These are phyloP conservation scores for Arabidopsis thaliana DNA, from an alignment of 345 rosid species.

Conservation along the genomic window DNA sequence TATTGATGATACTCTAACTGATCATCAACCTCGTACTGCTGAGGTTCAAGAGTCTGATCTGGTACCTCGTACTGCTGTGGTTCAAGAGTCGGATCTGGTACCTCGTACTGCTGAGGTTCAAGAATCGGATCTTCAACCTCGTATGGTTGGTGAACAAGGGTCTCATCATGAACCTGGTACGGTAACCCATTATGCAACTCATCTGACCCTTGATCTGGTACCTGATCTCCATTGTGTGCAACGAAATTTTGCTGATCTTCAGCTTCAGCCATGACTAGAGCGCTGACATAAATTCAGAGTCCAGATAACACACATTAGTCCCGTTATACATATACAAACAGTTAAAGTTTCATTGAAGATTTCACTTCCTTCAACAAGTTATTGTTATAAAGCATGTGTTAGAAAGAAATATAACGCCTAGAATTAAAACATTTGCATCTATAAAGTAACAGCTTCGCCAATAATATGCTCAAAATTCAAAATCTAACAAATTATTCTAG, in stretches of 20 bases:
- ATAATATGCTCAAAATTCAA: neutral
- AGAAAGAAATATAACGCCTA: neutral
- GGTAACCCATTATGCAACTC: constrained; percentile 44
- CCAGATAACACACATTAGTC: neutral
- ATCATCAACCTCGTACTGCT: constrained; percentile 44
- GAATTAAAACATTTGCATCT: neutral
- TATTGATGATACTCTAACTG: constrained; percentile 33
- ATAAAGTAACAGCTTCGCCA: neutral
- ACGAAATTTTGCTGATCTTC: constrained; percentile 50
- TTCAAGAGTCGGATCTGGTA: constrained; percentile 38
- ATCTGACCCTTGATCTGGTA: constrained; percentile 41
- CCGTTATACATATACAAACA: neutral
- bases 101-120: constrained; percentile 41
- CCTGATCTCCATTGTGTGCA: constrained; percentile 50
- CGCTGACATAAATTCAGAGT: neutral
- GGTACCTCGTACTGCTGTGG: constrained; percentile 35
- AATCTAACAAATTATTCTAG: neutral
- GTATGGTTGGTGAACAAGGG: constrained; percentile 47
- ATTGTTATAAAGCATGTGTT: neutral
- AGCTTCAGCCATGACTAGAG: constrained; percentile 48
- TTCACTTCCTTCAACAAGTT: neutral
- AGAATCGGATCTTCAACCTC: constrained; percentile 41
- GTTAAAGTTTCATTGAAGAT: neutral
- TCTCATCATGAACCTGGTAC: constrained; percentile 44
- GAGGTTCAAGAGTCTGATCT: constrained; percentile 42